Percentiles rank a stretch among this genome's conserved stretches.
Evolutionary conservation across 2,329 filamentous ascomycete species (phyloP).

Genomic region (Fusarium irregulare): DNA sequence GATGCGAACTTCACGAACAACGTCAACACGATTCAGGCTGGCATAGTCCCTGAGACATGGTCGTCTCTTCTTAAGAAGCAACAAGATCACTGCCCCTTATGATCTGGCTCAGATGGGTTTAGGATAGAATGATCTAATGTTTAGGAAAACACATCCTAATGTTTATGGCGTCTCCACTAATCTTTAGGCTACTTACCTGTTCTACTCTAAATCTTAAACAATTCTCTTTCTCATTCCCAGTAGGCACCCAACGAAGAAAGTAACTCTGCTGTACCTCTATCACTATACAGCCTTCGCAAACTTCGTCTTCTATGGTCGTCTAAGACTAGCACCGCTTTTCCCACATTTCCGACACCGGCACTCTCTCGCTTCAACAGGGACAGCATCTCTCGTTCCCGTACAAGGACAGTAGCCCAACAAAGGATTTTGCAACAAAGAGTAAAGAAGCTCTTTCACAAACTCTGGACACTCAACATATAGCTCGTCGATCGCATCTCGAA

Average conservation of each 20-base stretch:
- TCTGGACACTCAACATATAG: background rate
- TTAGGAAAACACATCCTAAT: too few relatives aligned
- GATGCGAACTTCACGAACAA: background rate
- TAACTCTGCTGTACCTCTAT: too few relatives aligned
- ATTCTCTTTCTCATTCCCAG: rapidly evolving
- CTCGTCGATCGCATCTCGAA: background rate
- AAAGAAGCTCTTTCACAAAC: conserved; percentile 19
- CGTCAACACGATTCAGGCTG: background rate
- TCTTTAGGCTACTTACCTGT: background rate
- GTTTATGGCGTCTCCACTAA: background rate
- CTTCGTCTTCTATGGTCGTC: background rate
- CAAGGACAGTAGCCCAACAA: conserved; percentile 1
- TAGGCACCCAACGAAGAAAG: background rate
- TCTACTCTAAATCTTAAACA: background rate
- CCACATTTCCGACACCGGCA: conserved; percentile 2
- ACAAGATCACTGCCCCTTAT: background rate
- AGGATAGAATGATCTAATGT: background rate
- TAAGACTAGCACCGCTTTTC: background rate
- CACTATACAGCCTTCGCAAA: too few relatives aligned
- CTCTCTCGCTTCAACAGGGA: background rate
- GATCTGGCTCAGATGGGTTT: background rate
- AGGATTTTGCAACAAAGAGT: background rate
- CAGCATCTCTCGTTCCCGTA: background rate
- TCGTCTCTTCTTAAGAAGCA: too few relatives aligned
- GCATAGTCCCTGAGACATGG: background rate